Base-by-base conservation (phyloP, 108 stramenopile species). In the Mediolabrus comicus region DNA sequence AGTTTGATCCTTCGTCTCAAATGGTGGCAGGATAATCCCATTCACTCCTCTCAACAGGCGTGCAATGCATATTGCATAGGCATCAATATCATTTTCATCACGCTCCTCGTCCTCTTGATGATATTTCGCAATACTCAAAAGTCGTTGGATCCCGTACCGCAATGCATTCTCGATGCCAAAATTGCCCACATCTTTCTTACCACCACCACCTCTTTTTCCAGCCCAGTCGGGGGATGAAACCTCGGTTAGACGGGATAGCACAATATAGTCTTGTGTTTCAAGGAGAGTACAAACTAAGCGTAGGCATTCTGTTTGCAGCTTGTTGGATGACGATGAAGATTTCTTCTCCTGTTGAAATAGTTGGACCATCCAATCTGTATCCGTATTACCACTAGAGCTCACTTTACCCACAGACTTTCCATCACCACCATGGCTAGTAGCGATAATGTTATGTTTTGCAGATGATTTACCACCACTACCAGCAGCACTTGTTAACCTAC, bases 201-300 rank as follows among this genome's bases (percentile, higher is more conserved):
- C 60, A 24, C 58, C 60, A 24, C 67, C 59, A 34, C 65, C 60
- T 56, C 59, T 17, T 59, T 75, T 67, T 31, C 33, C 24, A 5
- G 29, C 25, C 53, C 58, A 62, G 22, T 22, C 46, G 46, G 46
- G 17, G 7, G 53, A 52, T 28, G 77, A 60, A n/a, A 39, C 52
- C 17, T 67, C 68, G n/a, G 62, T 29, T 17, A 78, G 14, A 16
- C 65, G 65, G 13, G 77, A 67, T 10, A 78, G 58, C 28, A 71
- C 67, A 10, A 53, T 34, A 30, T 16, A 53, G 59, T 78, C 77
- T 4, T 65, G 66, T 1, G 70, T 71, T 67, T 78, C 77, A 22
- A 78, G 39, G 17, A 78, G 60, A 11, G 70, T 67, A 60, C 69
- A 71, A 19, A 67, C 70, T 53, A 78, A 67, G 24, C 59, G 65